Evolutionary conservation across 257 asterid genomes (phyloP).

Genomic region (Scutellaria baicalensis): DNA sequence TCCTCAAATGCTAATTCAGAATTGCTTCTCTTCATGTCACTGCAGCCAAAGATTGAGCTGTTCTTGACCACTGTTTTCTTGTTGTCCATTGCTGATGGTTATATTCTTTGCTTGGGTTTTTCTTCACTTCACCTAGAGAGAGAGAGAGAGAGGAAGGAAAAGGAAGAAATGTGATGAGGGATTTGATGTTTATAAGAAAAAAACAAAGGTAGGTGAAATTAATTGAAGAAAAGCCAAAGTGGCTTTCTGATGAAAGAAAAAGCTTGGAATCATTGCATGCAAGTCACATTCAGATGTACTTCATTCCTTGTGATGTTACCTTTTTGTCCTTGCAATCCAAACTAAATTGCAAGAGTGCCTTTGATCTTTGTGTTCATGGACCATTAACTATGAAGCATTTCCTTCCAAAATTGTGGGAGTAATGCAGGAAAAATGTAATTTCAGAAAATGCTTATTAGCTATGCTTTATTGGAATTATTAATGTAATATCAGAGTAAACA

Average conservation of each 20-base stretch:
- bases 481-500: too few relatives aligned
- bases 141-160: constrained; percentile 5
- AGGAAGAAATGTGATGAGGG: constrained; percentile 21
- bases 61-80: constrained; percentile 23
- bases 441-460: too few relatives aligned
- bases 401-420: too few relatives aligned
- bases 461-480: too few relatives aligned
- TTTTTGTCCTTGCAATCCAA: constrained; percentile 2
- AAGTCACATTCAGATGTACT: constrained; percentile 18
- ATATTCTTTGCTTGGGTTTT: neutral
- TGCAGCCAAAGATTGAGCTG: constrained; percentile 21
- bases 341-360: neutral
- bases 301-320: neutral
- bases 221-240: constrained; percentile 25
- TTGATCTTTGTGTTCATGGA: too few relatives aligned
- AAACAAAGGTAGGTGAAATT: constrained; percentile 14
- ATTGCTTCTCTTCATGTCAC: constrained; percentile 51
- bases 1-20: constrained; percentile 52
- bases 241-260: constrained; percentile 15
- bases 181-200: constrained; percentile 21
- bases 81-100: constrained; percentile 20
- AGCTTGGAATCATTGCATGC: constrained; percentile 44
- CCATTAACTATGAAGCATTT: too few relatives aligned
- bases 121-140: neutral
- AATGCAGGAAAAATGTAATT: too few relatives aligned